Evolutionary conservation across 2,329 filamentous ascomycete genomes (phyloP).

Genomic region (Fusarium ramigenum): DNA sequence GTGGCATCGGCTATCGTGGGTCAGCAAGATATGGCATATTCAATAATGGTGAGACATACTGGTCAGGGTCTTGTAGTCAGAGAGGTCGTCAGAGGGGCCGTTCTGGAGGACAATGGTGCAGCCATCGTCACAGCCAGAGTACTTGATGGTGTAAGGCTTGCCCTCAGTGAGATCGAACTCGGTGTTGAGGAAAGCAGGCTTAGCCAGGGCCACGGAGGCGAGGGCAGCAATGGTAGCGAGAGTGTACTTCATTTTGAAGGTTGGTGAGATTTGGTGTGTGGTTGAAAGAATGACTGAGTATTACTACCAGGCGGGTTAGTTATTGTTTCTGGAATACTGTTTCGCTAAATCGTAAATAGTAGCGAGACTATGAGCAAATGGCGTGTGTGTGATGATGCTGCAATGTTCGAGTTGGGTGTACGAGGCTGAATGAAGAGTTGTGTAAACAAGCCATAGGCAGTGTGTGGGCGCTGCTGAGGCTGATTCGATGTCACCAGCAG

Average conservation of each 20-base stretch:
- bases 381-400: neutral
- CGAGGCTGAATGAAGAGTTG: neutral
- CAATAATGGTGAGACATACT: constrained; percentile 35
- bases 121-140: constrained; percentile 44
- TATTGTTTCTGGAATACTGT: neutral
- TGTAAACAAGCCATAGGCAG: neutral
- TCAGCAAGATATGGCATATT: neutral
- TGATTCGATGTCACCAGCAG: neutral
- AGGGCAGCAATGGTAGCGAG: constrained; percentile 44
- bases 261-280: constrained; percentile 17
- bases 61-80: constrained; percentile 45
- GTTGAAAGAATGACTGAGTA: constrained; percentile 42
- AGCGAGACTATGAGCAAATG: constrained; percentile 1
- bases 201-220: constrained; percentile 42
- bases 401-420: neutral
- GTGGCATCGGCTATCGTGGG: constrained; percentile 15
- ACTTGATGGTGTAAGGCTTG: constrained; percentile 47
- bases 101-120: constrained; percentile 51
- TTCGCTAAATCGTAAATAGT: constrained; percentile 1
- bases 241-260: constrained; percentile 52
- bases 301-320: constrained; percentile 38
- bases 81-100: constrained; percentile 42
- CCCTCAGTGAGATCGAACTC: constrained; percentile 43
- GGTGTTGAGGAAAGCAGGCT: constrained; percentile 48
- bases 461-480: neutral